Conservation (phyloP, 2,329 filamentous ascomycete species). For the Pseudogymnoascus verrucosus region DNA sequence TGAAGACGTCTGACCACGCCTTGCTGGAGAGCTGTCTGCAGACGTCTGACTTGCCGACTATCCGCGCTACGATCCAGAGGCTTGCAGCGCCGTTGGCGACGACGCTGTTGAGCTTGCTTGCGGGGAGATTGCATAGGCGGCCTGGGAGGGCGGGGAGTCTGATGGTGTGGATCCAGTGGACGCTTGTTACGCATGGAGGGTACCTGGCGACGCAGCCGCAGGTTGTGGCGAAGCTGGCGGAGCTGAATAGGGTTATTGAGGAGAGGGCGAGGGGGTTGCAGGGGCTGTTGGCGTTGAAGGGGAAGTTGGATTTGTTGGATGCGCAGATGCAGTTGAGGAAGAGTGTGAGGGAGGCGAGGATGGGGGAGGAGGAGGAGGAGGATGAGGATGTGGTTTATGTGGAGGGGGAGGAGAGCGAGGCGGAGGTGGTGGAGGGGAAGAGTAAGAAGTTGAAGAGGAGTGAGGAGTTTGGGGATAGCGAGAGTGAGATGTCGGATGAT, state of each 20-base stretch:
- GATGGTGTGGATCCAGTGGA: constrained; percentile 95
- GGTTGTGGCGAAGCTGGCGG: constrained; percentile 66
- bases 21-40: constrained; percentile 90
- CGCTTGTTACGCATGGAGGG: constrained; percentile 83
- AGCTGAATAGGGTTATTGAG: constrained; percentile 78
- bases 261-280: constrained; percentile 77
- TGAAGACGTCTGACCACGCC: constrained; percentile 82
- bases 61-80: constrained; percentile 83
- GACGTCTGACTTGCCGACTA: constrained; percentile 64
- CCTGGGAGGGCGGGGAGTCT: constrained; percentile 85
- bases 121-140: constrained; percentile 75
- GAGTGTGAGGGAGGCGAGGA: constrained; percentile 48
- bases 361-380: constrained; percentile 35
- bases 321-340: constrained; percentile 77
- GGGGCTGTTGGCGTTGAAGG: constrained; percentile 80
- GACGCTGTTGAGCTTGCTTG: constrained; percentile 71
- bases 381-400: constrained; percentile 70
- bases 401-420: constrained; percentile 60
- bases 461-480: constrained; percentile 19
- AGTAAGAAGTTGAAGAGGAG: constrained; percentile 27
- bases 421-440: constrained; percentile 48
- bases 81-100: constrained; percentile 79
- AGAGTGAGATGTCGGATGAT: constrained; percentile 28
- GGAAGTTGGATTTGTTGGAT: constrained; percentile 89
- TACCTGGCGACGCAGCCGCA: constrained; percentile 82